Percentiles rank a stretch among this genome's conserved stretches.
phyloP scores from a whole-genome alignment of 106 monocot species.

The Phalaenopsis equestris region DNA sequence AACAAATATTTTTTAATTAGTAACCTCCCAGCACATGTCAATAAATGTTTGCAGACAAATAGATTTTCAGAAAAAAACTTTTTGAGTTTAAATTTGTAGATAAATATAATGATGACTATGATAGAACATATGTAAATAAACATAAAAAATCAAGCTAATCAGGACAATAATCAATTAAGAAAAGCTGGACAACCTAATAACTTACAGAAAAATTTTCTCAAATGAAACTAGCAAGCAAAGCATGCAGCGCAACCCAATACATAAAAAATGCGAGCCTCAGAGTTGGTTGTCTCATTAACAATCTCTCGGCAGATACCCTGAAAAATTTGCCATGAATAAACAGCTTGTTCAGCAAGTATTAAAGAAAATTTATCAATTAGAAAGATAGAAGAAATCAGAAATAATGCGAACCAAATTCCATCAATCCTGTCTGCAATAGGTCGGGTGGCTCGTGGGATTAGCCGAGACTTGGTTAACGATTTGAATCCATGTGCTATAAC shows the following conservation, averaged over 20 bases:
- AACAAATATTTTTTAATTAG: too few species aligned
- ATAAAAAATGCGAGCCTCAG: constrained; percentile 67
- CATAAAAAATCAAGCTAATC: neutral
- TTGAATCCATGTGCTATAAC: constrained; percentile 95
- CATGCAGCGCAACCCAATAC: constrained; percentile 85
- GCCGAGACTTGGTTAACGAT: constrained; percentile 73
- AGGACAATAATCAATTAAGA: neutral
- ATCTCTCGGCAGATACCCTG: constrained; percentile 93
- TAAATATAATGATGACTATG: neutral
- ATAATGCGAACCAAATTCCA: constrained; percentile 67
- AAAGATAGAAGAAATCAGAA: neutral
- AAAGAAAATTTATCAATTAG: neutral
- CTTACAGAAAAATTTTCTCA: constrained; percentile 33
- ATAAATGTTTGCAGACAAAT: neutral
- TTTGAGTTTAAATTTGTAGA: neutral
- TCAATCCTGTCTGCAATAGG: constrained; percentile 85
- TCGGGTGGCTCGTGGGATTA: constrained; percentile 76
- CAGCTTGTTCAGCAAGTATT: constrained; percentile 3
- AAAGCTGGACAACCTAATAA: neutral
- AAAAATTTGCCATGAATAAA: constrained; percentile 11
- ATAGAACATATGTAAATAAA: neutral
- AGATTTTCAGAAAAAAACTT: neutral
- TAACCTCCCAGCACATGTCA: neutral
- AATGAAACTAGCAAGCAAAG: constrained; percentile 79
- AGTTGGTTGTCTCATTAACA: constrained; percentile 91